Percentiles rank a stretch among this genome's conserved stretches.
Evolutionary conservation across 495 filamentous ascomycete species (phyloP).

Genomic region (Xylona heveae): DNA sequence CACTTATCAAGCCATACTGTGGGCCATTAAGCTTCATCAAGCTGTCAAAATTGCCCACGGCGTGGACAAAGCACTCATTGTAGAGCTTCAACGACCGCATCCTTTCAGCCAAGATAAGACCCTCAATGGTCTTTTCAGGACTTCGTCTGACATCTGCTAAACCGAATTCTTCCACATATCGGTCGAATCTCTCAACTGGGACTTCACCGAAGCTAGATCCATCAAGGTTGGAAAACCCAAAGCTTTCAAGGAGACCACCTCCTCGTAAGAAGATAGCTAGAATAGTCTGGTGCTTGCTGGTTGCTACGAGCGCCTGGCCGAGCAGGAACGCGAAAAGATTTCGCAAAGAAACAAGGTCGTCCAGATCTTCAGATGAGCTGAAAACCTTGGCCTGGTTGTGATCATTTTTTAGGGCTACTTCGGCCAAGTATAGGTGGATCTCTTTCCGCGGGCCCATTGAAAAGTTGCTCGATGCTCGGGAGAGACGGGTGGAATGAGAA

Average conservation of each 20-base stretch:
- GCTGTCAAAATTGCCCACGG: constrained; percentile 70
- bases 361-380: no score
- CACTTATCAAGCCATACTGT: constrained; percentile 44
- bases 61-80: constrained; percentile 79
- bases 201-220: constrained; percentile 65
- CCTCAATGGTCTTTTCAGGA: constrained; percentile 80
- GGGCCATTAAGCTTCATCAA: constrained; percentile 44
- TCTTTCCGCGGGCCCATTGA: constrained; percentile 18
- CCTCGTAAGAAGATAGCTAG: constrained; percentile 61
- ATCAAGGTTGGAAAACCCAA: constrained; percentile 62
- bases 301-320: constrained; percentile 62
- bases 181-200: constrained; percentile 52
- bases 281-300: constrained; percentile 36
- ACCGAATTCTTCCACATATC: constrained; percentile 51
- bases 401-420: constrained; percentile 23
- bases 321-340: constrained; percentile 84
- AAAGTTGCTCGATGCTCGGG: constrained; percentile 12
- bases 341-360: constrained; percentile 49
- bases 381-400: constrained; percentile 26
- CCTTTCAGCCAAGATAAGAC: constrained; percentile 64
- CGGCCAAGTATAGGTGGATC: constrained; percentile 50
- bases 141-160: constrained; percentile 65
- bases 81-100: constrained; percentile 69
- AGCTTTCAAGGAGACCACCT: constrained; percentile 41
- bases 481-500: constrained; percentile 7